A percentile compares a stretch with the other conserved stretches of the same genome.
Evolutionary conservation across 2,329 filamentous ascomycete genomes (phyloP).

Genomic region (Talaromyces albobiverticillius): DNA sequence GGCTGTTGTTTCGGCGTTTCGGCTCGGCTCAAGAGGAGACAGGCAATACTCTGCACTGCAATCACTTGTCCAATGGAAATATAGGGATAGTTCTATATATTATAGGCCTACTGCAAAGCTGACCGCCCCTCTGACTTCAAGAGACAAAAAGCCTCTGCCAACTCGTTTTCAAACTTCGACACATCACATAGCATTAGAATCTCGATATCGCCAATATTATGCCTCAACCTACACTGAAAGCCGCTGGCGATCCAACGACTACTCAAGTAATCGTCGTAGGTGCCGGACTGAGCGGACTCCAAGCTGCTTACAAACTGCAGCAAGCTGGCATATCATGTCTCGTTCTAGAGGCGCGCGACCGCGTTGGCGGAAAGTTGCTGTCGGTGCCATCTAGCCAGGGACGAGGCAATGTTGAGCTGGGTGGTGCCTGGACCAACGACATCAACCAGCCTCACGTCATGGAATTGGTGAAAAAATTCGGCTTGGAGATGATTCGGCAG

Average conservation of each 20-base stretch:
- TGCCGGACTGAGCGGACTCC: slow-evolving; percentile 38
- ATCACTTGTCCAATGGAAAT: too few relatives aligned
- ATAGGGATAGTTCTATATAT: too few relatives aligned
- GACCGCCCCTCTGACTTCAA: too few relatives aligned
- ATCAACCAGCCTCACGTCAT: slow-evolving; percentile 30
- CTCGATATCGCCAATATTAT: too few relatives aligned
- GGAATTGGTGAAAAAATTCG: slow-evolving; percentile 25
- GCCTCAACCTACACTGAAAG: too few relatives aligned
- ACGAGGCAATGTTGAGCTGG: slow-evolving; percentile 29
- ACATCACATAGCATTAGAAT: too few relatives aligned
- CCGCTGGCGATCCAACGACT: slow-evolving; percentile 11
- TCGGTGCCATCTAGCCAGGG: slow-evolving; percentile 21
- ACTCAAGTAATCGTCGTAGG: slow-evolving; percentile 35
- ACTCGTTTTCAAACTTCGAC: too few relatives aligned
- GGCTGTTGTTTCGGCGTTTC: too few relatives aligned
- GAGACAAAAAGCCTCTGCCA: too few relatives aligned
- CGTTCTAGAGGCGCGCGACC: slow-evolving; percentile 42
- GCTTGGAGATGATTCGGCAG: slow-evolving; percentile 30
- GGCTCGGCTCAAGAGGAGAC: too few relatives aligned
- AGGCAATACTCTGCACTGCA: too few relatives aligned
- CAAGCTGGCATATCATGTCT: slow-evolving; percentile 30
- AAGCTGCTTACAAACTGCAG: slow-evolving; percentile 30
- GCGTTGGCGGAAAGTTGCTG: slow-evolving; percentile 44
- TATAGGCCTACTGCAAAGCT: too few relatives aligned
- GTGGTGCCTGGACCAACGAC: slow-evolving; percentile 38